A percentile compares a stretch with the other conserved stretches of the same genome.
These are phyloP conservation scores for Saturnispora besseyi DNA, from an alignment of 805 yeast genomes.

Conservation along the genomic window DNA sequence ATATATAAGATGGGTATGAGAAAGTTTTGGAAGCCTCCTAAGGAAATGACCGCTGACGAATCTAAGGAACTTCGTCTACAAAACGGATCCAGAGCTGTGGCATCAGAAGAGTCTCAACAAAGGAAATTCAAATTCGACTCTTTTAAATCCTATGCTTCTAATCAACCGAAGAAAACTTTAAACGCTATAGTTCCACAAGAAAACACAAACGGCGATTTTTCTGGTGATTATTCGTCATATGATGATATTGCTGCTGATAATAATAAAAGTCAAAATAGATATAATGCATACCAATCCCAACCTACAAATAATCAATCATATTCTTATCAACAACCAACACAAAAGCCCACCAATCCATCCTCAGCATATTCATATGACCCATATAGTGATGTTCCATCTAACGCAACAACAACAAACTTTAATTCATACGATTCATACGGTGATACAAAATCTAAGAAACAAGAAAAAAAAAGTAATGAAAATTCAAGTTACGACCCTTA, in stretches of 20 bases:
- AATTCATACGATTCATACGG: conserved; percentile 3
- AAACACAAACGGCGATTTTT: conserved; percentile 9
- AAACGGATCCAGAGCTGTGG: conserved; percentile 31
- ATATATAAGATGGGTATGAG: conserved; percentile 37
- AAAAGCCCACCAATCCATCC: background rate
- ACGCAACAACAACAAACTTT: background rate
- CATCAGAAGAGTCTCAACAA: conserved; percentile 27
- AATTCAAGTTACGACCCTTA: background rate
- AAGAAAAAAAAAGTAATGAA: background rate
- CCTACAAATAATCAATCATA: background rate
- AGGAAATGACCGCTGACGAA: conserved; percentile 36
- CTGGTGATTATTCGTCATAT: conserved; percentile 6
- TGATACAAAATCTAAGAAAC: background rate
- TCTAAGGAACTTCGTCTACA: conserved; percentile 34
- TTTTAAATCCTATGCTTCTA: conserved; percentile 38
- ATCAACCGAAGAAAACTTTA: conserved; percentile 19
- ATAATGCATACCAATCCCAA: background rate
- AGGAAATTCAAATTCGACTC: conserved; percentile 39
- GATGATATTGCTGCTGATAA: background rate
- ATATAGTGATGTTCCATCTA: background rate
- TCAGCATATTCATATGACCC: background rate
- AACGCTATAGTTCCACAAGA: conserved; percentile 17
- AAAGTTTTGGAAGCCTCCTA: conserved; percentile 41
- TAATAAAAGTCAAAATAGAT: conserved; percentile 13
- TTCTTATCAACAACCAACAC: background rate